Conservation (phyloP, 148 eudicot species). For the Silene conica region DNA sequence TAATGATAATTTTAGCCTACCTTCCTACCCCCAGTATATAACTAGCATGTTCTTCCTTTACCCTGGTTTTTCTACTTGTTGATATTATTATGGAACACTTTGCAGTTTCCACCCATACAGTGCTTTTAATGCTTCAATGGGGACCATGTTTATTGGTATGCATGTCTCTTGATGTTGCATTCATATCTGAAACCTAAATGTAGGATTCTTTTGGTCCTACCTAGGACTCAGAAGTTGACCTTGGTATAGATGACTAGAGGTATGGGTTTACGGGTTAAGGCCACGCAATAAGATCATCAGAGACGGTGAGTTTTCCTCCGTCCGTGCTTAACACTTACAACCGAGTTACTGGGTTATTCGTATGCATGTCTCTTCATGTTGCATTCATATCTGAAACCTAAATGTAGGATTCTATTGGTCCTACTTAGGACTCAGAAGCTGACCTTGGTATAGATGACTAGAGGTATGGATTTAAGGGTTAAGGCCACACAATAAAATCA, state of each 20-base stretch:
- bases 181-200: constrained; percentile 1
- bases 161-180: not conserved
- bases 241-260: not conserved
- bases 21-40: not conserved
- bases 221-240: not conserved
- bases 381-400: constrained; percentile 8
- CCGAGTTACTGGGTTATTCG: too few relatives aligned
- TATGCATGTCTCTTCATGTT: not conserved
- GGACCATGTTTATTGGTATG: constrained; percentile 11
- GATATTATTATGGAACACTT: not conserved
- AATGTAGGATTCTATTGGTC: constrained; percentile 5
- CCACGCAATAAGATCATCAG: too few relatives aligned
- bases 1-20: constrained; percentile 2
- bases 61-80: not conserved
- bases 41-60: constrained; percentile 4
- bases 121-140: constrained; percentile 14
- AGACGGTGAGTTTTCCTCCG: too few relatives aligned
- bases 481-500: not conserved
- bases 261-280: not conserved
- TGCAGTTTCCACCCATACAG: not conserved
- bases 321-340: too few relatives aligned
- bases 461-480: not conserved
- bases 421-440: not conserved
- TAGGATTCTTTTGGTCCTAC: constrained; percentile 5
- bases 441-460: not conserved